Conservation (phyloP, 257 asterid species). For the Scutellaria galericulata region DNA sequence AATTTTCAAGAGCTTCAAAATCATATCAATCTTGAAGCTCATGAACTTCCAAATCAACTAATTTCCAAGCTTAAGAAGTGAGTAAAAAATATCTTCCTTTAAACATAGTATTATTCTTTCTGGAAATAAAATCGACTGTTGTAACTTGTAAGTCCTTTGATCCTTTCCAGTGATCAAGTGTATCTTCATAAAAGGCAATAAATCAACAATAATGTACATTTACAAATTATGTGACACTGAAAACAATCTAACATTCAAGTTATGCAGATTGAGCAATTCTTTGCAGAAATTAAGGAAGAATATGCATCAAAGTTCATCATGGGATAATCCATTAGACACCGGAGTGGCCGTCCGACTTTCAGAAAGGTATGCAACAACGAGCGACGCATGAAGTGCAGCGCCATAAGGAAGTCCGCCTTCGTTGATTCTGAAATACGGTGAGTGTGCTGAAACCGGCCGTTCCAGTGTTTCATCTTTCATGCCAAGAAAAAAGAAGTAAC, state of each 20-base stretch:
- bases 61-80: no score
- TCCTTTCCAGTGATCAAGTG: no score
- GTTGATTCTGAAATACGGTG: constrained; percentile 65
- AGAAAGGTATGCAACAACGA: constrained; percentile 65
- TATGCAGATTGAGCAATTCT: not conserved
- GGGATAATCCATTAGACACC: constrained; percentile 34
- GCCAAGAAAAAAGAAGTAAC: constrained; percentile 77
- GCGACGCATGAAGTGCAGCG: constrained; percentile 92
- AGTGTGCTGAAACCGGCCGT: constrained; percentile 54
- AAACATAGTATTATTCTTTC: no score
- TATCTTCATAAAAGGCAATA: no score
- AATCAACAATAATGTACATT: no score
- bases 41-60: no score
- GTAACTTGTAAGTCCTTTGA: no score
- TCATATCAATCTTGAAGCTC: no score
- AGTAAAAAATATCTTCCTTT: no score
- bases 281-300: not conserved
- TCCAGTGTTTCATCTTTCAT: constrained; percentile 56
- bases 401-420: constrained; percentile 86
- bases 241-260: not conserved
- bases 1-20: no score
- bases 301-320: constrained; percentile 59
- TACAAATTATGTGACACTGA: not conserved
- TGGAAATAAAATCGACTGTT: no score
- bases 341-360: constrained; percentile 41